A percentile compares a stretch with the other conserved stretches of the same genome.
These are phyloP conservation scores for Globisporangium viniferum DNA, from an alignment of 352 stramenopile species.

Conservation along the genomic window DNA sequence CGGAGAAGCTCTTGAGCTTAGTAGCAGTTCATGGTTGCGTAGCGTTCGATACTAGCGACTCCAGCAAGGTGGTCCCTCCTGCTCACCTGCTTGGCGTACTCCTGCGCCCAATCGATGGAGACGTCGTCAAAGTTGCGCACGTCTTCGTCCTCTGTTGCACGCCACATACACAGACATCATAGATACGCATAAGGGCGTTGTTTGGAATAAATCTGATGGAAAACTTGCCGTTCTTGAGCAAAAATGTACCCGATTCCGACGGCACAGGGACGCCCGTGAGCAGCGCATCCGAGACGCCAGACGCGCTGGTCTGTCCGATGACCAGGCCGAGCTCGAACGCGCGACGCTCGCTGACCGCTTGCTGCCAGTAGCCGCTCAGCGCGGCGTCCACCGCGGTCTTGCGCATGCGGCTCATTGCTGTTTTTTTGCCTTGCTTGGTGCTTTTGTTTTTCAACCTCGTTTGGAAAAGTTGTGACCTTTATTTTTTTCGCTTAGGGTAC, in stretches of 20 bases:
- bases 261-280: slow-evolving; percentile 50
- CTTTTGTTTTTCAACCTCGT: not conserved
- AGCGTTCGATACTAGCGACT: no score
- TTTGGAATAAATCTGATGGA: not conserved
- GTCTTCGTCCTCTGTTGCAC: slow-evolving; percentile 25
- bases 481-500: not conserved
- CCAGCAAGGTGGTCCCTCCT: not conserved
- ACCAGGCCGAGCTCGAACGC: slow-evolving; percentile 61
- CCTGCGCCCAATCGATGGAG: slow-evolving; percentile 61
- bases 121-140: slow-evolving; percentile 42
- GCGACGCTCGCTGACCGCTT: slow-evolving; percentile 16
- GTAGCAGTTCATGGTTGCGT: not conserved
- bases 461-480: not conserved
- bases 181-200: not conserved
- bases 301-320: slow-evolving; percentile 46
- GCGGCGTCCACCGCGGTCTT: slow-evolving; percentile 30
- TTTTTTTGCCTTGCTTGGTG: not conserved
- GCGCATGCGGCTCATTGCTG: slow-evolving; percentile 29
- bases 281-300: slow-evolving; percentile 34
- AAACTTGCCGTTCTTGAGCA: not conserved
- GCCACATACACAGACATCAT: not conserved
- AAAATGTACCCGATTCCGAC: slow-evolving; percentile 32
- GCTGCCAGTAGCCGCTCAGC: slow-evolving; percentile 24
- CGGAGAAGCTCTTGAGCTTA: not conserved
- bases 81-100: slow-evolving; percentile 50